Evolutionary conservation across 164 flowering plant genomes (phyloP).

Genomic region (Magnolia changhungtana): DNA sequence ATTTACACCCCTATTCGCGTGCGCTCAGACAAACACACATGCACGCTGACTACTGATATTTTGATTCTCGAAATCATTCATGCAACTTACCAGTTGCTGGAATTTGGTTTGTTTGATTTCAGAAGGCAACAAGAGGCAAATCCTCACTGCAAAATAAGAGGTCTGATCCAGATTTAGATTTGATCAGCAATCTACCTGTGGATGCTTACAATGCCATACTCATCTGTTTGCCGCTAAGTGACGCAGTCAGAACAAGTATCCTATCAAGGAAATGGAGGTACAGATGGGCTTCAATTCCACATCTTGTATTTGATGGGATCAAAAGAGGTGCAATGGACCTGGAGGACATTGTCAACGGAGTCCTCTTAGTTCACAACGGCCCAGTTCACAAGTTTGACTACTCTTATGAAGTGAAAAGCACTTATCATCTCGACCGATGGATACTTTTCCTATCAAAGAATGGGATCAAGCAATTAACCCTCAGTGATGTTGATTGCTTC

Average conservation of each 20-base stretch:
- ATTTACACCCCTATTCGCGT: too few species aligned
- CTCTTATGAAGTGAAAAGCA: background rate
- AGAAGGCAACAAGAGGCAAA: too few species aligned
- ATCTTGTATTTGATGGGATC: background rate
- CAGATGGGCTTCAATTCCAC: constrained; percentile 2
- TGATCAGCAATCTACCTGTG: background rate
- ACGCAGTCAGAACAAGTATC: constrained; percentile 6
- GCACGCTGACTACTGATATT: too few species aligned
- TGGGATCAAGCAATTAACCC: background rate
- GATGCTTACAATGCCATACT: background rate
- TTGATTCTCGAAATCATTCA: too few species aligned
- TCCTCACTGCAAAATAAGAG: too few species aligned
- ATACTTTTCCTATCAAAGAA: background rate
- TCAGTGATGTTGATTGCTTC: too few species aligned
- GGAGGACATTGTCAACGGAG: background rate
- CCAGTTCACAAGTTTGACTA: background rate
- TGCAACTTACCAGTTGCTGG: too few species aligned
- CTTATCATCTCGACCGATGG: background rate
- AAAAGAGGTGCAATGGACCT: background rate
- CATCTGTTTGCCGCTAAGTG: constrained; percentile 7
- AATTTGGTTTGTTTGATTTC: too few species aligned
- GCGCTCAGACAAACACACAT: too few species aligned
- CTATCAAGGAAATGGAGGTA: background rate
- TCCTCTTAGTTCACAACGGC: background rate
- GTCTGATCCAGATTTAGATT: background rate